A percentile compares a stretch with the other conserved stretches of the same genome.
These are phyloP conservation scores for Hymenoscyphus albidus DNA, from an alignment of 2,329 filamentous ascomycete species.

Conservation along the genomic window DNA sequence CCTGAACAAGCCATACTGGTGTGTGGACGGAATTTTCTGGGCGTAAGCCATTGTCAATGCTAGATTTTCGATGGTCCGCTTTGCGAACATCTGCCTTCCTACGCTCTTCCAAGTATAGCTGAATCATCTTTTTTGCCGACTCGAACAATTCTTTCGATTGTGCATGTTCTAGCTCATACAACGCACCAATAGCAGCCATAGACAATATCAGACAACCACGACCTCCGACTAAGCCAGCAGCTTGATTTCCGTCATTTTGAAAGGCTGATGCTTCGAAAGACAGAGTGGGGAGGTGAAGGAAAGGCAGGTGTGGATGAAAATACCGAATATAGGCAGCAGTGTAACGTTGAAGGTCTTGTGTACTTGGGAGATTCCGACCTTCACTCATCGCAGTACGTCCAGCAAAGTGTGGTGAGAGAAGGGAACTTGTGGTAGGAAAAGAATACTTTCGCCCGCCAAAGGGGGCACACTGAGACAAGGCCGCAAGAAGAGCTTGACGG, in stretches of 20 bases:
- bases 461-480: conserved; percentile 52
- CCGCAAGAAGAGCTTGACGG: conserved; percentile 57
- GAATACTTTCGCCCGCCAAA: conserved; percentile 63
- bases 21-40: conserved; percentile 66
- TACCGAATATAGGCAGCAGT: conserved; percentile 86
- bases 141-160: conserved; percentile 85
- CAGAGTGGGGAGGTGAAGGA: conserved; percentile 85
- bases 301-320: conserved; percentile 93
- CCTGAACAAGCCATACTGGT: conserved; percentile 91
- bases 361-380: conserved; percentile 66
- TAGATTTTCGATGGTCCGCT: conserved; percentile 52
- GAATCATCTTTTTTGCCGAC: conserved; percentile 92
- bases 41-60: conserved; percentile 45
- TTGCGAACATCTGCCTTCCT: conserved; percentile 77
- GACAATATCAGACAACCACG: conserved; percentile 82
- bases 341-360: conserved; percentile 82
- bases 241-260: conserved; percentile 56
- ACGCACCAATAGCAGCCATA: conserved; percentile 77
- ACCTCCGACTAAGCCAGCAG: conserved; percentile 63
- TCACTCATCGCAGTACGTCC: conserved; percentile 48
- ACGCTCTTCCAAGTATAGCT: conserved; percentile 85
- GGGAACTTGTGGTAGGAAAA: conserved; percentile 52
- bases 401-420: conserved; percentile 50
- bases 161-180: conserved; percentile 81
- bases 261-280: conserved; percentile 79